Percentiles rank a stretch among this genome's conserved stretches.
Conservation (phyloP, 1,139 yeast genomes). For the Hyphopichia burtonii region DNA sequence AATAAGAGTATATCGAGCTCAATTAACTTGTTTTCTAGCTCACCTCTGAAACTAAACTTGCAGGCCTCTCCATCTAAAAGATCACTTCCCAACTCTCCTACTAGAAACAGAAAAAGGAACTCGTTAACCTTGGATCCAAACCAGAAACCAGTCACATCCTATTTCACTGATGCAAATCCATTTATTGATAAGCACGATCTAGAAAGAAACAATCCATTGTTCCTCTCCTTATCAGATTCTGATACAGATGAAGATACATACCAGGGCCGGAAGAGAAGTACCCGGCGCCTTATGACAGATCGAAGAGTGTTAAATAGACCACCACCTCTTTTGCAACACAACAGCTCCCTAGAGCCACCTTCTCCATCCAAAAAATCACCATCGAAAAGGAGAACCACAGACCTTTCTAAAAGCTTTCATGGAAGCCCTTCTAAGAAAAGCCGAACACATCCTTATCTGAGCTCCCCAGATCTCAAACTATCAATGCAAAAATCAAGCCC, state of each 20-base stretch:
- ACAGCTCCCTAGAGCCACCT: neutral
- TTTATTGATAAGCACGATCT: neutral
- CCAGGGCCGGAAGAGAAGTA: neutral
- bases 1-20: neutral
- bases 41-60: neutral
- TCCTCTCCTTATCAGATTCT: neutral
- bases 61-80: neutral
- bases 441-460: neutral
- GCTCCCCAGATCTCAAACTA: neutral
- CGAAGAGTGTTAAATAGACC: neutral
- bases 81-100: neutral
- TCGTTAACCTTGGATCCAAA: conserved; percentile 1
- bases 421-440: neutral
- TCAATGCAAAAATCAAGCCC: too few species aligned
- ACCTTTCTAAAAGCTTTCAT: neutral
- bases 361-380: neutral
- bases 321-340: neutral
- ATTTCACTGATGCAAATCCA: neutral
- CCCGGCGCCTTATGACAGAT: neutral
- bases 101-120: neutral
- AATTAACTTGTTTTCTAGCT: neutral
- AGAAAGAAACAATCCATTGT: neutral
- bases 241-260: neutral
- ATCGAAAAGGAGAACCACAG: neutral
- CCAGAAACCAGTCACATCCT: conserved; percentile 5